These are phyloP conservation scores for Termitomyces sp. DNA, from an alignment of 768 basidiomycete genomes.

Conservation along the genomic window DNA sequence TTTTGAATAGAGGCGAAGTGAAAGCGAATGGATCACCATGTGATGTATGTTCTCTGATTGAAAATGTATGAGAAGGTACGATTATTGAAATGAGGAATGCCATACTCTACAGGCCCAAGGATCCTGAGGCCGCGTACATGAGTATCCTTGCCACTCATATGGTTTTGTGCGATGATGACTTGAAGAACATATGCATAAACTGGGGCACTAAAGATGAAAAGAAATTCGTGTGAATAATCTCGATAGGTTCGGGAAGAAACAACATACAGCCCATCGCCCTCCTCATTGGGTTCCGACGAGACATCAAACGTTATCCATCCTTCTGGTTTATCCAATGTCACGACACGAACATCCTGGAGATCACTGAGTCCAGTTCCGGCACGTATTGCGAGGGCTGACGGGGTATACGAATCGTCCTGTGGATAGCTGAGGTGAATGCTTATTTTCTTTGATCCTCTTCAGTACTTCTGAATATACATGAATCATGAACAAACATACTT, in stretches of 20 bases:
- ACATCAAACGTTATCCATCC: slow-evolving; percentile 92
- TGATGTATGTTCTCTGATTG: slow-evolving; percentile 34
- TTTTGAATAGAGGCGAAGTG: slow-evolving; percentile 52
- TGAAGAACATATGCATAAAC: slow-evolving; percentile 88
- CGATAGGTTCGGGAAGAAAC: neutral
- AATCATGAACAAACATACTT: slow-evolving; percentile 42
- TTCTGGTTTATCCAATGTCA: slow-evolving; percentile 85
- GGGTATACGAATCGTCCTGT: slow-evolving; percentile 63
- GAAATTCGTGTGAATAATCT: neutral
- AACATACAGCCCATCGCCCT: slow-evolving; percentile 73
- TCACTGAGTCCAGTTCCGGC: slow-evolving; percentile 91
- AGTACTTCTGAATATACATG: neutral
- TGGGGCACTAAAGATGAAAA: slow-evolving; percentile 54
- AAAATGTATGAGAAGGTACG: slow-evolving; percentile 1
- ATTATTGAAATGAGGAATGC: neutral
- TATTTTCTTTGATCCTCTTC: slow-evolving; percentile 59
- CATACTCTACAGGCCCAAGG: slow-evolving; percentile 80
- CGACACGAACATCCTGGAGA: slow-evolving; percentile 83
- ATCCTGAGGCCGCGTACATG: slow-evolving; percentile 89
- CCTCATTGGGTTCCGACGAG: slow-evolving; percentile 73
- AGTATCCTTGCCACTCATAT: slow-evolving; percentile 98
- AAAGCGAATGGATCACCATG: slow-evolving; percentile 76
- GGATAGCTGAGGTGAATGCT: too few species aligned
- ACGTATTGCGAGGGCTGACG: slow-evolving; percentile 82
- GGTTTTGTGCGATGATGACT: slow-evolving; percentile 85